Base-by-base conservation (phyloP, 257 asterid species). In the Penstemon newberryi region DNA sequence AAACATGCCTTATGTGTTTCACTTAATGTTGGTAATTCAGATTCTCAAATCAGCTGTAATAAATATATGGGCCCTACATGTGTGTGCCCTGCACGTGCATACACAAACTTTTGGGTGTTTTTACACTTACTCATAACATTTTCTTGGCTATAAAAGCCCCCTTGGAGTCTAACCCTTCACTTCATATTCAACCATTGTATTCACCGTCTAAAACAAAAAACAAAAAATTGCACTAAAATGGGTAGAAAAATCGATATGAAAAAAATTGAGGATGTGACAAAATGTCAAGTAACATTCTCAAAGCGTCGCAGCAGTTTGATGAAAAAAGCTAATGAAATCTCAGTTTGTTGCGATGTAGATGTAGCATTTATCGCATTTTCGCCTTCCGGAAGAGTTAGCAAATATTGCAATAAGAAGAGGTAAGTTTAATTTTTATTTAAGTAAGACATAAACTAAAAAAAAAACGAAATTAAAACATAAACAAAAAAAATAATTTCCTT, bases 241-340 rank as follows among this genome's bases (percentile, higher is more conserved):
- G 92, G 89, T 39, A 70, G 85, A 39, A 89, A 82, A 72, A 76
- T 81, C 0, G 94, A 81, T 0, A 74, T 89, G 69, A 86, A 86
- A 44, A 89, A 83, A 57, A 89, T 89, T 0, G 80, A 84, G 4
- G 77, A 86, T 8, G 25, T 40, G 3, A 80, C 85, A 0, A 84
- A 76, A 70, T 75, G 85, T 66, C 94, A 89, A 80, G 89, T 89
- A 8, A 89, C 91, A 0, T 89, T 84, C 18, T 89, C 88, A 0
- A 89, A 89, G 42, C 75, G 91, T 0, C 85, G 94, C 0, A 80
- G 79, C 46, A 83, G 87, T 33, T 37, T 89, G 66, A 61, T 84
- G 4, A 89, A 81, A 71, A 89, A 78, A 56, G 88, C 89, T 0
- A 44, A 70, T 8, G 91, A 89, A 36, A 43, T 86, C 0, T 65